Evolutionary conservation across 2,329 filamentous ascomycete species (phyloP).

Genomic region (Colletotrichum tanaceti): DNA sequence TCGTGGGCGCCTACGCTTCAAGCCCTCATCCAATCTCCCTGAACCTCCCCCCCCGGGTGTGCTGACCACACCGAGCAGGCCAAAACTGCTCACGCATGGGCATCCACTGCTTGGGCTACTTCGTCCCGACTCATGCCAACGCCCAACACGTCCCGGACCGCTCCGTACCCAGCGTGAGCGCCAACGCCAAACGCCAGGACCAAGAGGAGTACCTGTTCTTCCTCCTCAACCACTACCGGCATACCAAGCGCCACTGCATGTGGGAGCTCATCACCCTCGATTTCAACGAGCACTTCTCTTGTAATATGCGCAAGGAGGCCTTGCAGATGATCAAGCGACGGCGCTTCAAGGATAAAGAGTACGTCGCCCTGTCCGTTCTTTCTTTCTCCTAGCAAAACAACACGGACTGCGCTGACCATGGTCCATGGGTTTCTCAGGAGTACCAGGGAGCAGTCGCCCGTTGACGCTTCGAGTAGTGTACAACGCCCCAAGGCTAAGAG

Average conservation of each 20-base stretch:
- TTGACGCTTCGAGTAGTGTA: neutral
- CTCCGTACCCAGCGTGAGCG: conserved; percentile 34
- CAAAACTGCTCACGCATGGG: conserved; percentile 39
- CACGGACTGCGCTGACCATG: neutral
- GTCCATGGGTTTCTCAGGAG: neutral
- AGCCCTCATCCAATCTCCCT: neutral
- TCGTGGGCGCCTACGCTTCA: neutral
- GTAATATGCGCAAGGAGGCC: conserved; percentile 39
- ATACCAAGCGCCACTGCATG: conserved; percentile 39
- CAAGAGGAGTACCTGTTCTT: conserved; percentile 39
- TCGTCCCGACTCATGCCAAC: conserved; percentile 36
- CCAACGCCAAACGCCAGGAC: conserved; percentile 36
- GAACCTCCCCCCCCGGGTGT: neutral
- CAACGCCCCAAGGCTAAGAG: conserved; percentile 29
- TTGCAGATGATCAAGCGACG: conserved; percentile 39
- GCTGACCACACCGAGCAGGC: conserved; percentile 30
- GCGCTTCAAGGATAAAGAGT: conserved; percentile 38
- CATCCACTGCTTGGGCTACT: conserved; percentile 38
- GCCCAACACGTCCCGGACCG: conserved; percentile 30
- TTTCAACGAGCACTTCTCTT: conserved; percentile 37
- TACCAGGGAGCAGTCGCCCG: conserved; percentile 28
- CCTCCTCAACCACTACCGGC: conserved; percentile 37
- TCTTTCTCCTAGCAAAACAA: no score
- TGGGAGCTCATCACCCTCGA: conserved; percentile 39
- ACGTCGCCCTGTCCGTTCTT: neutral